Evolutionary conservation across 768 basidiomycete genomes (phyloP).

Genomic region (Tylopilus sp.): DNA sequence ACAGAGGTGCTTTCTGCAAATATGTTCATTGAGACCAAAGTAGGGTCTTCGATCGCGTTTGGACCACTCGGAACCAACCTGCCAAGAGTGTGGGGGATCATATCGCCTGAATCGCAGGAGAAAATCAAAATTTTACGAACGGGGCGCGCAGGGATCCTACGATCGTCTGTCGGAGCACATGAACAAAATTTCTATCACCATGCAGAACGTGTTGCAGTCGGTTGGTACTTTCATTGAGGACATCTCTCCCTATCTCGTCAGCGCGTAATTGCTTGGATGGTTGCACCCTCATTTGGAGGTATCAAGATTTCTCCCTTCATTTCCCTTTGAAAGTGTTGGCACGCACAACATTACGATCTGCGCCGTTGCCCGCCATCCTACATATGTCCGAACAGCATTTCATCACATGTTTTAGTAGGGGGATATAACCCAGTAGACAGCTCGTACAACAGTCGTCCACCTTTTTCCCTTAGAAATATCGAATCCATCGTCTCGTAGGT

Average conservation of each 20-base stretch:
- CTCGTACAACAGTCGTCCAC: too few relatives aligned
- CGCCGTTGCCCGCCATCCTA: too few relatives aligned
- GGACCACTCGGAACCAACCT: background rate
- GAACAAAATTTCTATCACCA: background rate
- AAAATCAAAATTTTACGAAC: background rate
- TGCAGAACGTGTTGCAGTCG: slow-evolving; percentile 1
- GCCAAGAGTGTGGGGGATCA: background rate
- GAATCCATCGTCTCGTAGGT: too few relatives aligned
- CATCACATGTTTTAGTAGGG: too few relatives aligned
- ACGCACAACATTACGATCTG: too few relatives aligned
- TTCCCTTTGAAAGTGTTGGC: background rate
- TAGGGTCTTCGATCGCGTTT: too few relatives aligned
- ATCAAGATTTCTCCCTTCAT: background rate
- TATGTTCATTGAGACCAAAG: slow-evolving; percentile 1
- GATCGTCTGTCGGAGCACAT: background rate
- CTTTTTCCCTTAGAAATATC: too few relatives aligned
- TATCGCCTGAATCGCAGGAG: too few relatives aligned
- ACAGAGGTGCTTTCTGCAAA: background rate
- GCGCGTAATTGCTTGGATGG: background rate
- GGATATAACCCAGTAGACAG: too few relatives aligned
- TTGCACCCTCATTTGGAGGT: background rate
- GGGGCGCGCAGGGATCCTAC: background rate
- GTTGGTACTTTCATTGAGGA: background rate
- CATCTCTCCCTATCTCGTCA: slow-evolving; percentile 2
- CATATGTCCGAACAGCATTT: too few relatives aligned